Conservation (phyloP, 2,329 filamentous ascomycete species). For the Aspergillus calidoustus region DNA sequence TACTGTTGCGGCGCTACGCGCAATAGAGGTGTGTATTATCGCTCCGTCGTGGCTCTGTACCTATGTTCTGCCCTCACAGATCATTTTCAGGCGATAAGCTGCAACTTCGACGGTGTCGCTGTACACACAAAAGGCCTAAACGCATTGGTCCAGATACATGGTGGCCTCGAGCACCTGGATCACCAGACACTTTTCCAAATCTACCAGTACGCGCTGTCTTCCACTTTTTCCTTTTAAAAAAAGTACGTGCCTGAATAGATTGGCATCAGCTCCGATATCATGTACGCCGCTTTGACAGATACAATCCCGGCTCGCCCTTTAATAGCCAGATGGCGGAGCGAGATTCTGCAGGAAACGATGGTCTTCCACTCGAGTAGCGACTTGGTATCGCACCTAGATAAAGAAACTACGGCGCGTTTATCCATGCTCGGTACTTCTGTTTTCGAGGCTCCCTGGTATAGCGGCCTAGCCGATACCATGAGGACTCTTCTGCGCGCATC, state of each 20-base stretch:
- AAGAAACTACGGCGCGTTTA: neutral
- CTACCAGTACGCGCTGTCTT: too few species aligned
- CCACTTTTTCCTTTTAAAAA: too few species aligned
- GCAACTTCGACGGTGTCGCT: too few species aligned
- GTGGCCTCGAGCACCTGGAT: too few species aligned
- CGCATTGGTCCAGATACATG: too few species aligned
- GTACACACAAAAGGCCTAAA: too few species aligned
- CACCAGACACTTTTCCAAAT: too few species aligned
- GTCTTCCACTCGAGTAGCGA: neutral
- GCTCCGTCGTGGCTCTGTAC: too few species aligned
- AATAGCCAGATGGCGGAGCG: neutral
- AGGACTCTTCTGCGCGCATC: slow-evolving; percentile 1
- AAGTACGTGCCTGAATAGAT: too few species aligned
- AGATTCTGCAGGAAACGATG: slow-evolving; percentile 3
- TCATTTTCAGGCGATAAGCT: too few species aligned
- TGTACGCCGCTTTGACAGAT: slow-evolving; percentile 4
- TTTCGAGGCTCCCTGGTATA: slow-evolving; percentile 1
- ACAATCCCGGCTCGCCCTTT: neutral
- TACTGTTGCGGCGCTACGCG: neutral
- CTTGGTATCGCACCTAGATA: neutral
- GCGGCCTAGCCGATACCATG: neutral
- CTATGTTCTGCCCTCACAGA: too few species aligned
- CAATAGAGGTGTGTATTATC: slow-evolving; percentile 14
- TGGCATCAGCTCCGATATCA: neutral
- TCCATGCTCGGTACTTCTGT: neutral